Evolutionary conservation across 2,329 filamentous ascomycete species (phyloP).

Genomic region (Hymenotorrendiella dingleyae): DNA sequence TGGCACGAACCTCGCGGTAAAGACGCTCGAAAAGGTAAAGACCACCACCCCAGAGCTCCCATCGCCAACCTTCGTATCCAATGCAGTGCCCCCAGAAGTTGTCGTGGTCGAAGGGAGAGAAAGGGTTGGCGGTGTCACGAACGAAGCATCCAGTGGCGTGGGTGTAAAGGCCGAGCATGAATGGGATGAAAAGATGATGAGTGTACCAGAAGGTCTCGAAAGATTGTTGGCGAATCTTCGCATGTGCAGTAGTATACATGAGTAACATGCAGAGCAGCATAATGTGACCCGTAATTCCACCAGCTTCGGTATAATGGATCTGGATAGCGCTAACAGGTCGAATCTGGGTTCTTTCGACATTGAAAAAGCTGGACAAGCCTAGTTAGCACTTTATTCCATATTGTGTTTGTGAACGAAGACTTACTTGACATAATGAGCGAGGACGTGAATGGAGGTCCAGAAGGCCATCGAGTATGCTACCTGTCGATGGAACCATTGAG

Average conservation of each 20-base stretch:
- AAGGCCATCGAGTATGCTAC: constrained; percentile 83
- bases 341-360: constrained; percentile 80
- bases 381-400: no score
- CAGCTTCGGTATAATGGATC: constrained; percentile 85
- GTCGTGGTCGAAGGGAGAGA: constrained; percentile 78
- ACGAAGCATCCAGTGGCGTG: constrained; percentile 97
- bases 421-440: constrained; percentile 90
- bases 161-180: constrained; percentile 88
- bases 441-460: constrained; percentile 72
- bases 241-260: constrained; percentile 94
- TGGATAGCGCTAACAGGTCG: constrained; percentile 75
- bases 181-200: constrained; percentile 96
- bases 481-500: constrained; percentile 93
- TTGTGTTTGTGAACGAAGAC: no score
- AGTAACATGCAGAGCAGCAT: constrained; percentile 99
- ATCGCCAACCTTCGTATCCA: constrained; percentile 94
- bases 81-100: constrained; percentile 89
- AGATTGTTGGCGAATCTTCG: constrained; percentile 90
- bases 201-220: constrained; percentile 99
- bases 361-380: constrained; percentile 85
- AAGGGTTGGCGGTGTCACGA: constrained; percentile 64
- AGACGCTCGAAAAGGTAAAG: constrained; percentile 84
- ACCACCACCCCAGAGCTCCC: constrained; percentile 82
- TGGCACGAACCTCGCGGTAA: constrained; percentile 82
- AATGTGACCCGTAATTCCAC: constrained; percentile 90